Percentiles rank a stretch among this genome's conserved stretches.
Evolutionary conservation across 169 alveolate species (phyloP).

Genomic region (Plasmodium knowlesi): DNA sequence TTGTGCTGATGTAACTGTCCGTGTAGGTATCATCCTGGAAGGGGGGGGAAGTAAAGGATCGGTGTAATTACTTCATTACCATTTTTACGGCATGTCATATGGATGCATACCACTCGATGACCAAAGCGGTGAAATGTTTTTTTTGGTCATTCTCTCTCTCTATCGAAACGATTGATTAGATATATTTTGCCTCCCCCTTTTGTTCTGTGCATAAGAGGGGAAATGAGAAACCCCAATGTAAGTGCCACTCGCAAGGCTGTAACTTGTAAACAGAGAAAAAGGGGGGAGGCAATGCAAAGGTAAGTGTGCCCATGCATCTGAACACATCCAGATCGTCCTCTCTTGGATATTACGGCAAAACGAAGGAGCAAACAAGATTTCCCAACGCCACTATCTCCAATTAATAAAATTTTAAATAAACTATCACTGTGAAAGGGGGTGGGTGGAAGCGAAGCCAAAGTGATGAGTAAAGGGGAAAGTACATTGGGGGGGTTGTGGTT

Average conservation of each 20-base stretch:
- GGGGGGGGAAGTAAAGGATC: constrained; percentile 34
- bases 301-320: not conserved
- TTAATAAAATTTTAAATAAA: constrained; percentile 94
- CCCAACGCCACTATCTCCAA: constrained; percentile 99
- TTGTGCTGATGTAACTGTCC: constrained; percentile 91
- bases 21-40: constrained; percentile 91
- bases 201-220: not conserved
- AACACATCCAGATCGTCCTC: not conserved
- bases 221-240: not conserved
- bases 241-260: not conserved
- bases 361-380: constrained; percentile 96
- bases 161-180: not conserved
- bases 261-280: too few relatives aligned
- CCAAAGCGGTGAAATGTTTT: not conserved
- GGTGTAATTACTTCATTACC: not conserved
- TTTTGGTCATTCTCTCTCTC: not conserved
- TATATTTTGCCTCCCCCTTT: not conserved
- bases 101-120: not conserved
- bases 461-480: not conserved
- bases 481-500: not conserved
- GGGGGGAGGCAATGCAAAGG: too few relatives aligned
- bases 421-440: constrained; percentile 87
- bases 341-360: constrained; percentile 91
- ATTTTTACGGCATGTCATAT: too few relatives aligned
- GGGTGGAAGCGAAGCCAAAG: not conserved